phyloP scores from a whole-genome alignment of 1,284 basidiomycete genomes.

The Ustilago loliicola region DNA sequence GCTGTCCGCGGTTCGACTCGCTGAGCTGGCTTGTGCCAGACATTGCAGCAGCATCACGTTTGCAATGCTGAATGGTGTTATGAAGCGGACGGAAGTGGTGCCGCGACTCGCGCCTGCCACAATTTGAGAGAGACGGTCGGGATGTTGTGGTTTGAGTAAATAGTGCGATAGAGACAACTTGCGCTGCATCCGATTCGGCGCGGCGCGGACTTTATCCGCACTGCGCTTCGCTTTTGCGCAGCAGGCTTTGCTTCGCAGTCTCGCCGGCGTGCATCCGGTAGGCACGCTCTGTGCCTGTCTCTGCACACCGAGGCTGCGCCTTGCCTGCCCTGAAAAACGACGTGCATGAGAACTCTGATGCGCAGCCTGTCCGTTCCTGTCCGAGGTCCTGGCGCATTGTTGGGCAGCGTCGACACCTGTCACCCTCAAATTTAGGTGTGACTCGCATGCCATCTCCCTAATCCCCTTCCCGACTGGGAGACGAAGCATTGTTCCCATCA shows the following conservation, averaged over 20 bases:
- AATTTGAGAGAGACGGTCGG: no score
- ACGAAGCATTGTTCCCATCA: not conserved
- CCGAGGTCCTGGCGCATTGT: not conserved
- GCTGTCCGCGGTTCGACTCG: not conserved
- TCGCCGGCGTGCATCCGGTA: not conserved
- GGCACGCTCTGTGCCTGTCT: not conserved
- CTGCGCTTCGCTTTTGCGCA: not conserved
- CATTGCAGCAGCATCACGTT: not conserved
- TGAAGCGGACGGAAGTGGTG: not conserved
- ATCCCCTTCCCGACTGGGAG: not conserved
- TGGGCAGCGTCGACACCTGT: slow-evolving; percentile 6
- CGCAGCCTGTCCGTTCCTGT: not conserved
- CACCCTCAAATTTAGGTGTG: not conserved
- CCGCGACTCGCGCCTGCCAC: no score
- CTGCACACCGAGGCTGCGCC: not conserved
- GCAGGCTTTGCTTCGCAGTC: not conserved
- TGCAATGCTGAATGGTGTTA: not conserved
- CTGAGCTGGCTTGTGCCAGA: not conserved
- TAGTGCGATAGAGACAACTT: not conserved
- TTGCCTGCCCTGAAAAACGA: not conserved
- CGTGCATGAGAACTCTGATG: not conserved
- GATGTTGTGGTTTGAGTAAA: not conserved
- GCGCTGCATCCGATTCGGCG: slow-evolving; percentile 1
- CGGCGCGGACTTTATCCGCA: not conserved
- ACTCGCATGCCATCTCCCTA: not conserved